phyloP scores from a whole-genome alignment of 768 basidiomycete species.

The Boletus sp. region DNA sequence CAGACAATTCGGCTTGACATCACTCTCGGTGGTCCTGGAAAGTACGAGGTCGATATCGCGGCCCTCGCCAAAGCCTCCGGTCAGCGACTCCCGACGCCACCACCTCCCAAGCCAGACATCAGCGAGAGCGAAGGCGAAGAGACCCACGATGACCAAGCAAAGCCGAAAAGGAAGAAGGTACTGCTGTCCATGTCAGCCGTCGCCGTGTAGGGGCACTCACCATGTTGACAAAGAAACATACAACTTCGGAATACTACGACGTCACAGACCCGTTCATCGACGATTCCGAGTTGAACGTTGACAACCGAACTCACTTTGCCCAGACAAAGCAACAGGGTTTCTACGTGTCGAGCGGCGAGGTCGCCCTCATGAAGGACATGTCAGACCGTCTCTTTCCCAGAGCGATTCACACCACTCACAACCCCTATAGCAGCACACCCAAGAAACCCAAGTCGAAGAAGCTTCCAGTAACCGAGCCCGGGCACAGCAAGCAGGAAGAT shows the following conservation, averaged over 20 bases:
- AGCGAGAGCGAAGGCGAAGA: conserved; percentile 58
- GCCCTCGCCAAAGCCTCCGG: conserved; percentile 58
- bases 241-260: conserved; percentile 81
- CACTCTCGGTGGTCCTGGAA: conserved; percentile 63
- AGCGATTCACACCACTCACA: conserved; percentile 10
- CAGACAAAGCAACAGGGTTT: conserved; percentile 92
- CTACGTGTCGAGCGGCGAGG: conserved; percentile 86
- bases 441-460: conserved; percentile 75
- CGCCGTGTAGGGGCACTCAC: conserved; percentile 5
- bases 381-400: conserved; percentile 19
- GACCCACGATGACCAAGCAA: conserved; percentile 32
- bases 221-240: conserved; percentile 42
- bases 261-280: conserved; percentile 92
- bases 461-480: conserved; percentile 22
- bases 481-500: conserved; percentile 31
- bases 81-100: conserved; percentile 59
- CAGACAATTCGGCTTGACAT: conserved; percentile 70
- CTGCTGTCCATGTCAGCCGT: conserved; percentile 7
- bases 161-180: conserved; percentile 40
- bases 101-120: conserved; percentile 44
- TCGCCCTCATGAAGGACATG: conserved; percentile 82
- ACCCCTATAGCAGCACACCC: conserved; percentile 43
- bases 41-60: conserved; percentile 71
- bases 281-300: conserved; percentile 88
- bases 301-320: conserved; percentile 87